Conservation (phyloP, 176 grass and related monocot species). For the Otatea glauca region DNA sequence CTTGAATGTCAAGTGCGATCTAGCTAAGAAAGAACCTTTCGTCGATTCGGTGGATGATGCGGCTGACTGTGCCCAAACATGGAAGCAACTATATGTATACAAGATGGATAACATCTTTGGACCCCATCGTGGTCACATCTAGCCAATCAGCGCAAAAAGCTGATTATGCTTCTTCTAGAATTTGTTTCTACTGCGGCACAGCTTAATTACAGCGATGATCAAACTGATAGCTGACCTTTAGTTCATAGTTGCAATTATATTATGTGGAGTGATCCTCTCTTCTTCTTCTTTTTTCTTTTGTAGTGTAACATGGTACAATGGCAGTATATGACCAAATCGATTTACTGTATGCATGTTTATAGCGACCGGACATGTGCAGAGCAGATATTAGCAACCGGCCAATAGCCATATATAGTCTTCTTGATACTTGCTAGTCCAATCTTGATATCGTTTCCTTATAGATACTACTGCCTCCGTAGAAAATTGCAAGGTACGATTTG, state of each 20-base stretch:
- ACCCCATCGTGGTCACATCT: constrained; percentile 23
- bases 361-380: background rate
- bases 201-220: constrained; percentile 14
- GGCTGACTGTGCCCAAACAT: constrained; percentile 22
- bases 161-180: constrained; percentile 17
- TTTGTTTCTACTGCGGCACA: constrained; percentile 1
- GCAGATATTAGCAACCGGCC: background rate
- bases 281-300: background rate
- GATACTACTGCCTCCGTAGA: too few species aligned
- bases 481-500: too few species aligned
- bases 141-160: constrained; percentile 15
- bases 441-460: too few species aligned
- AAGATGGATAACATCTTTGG: background rate
- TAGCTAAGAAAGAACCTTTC: background rate
- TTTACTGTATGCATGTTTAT: background rate
- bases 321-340: background rate
- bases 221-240: background rate
- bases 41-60: background rate
- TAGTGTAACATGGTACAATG: background rate
- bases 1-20: constrained; percentile 27
- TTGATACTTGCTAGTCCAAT: background rate
- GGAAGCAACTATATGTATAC: background rate
- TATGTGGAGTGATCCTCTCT: background rate
- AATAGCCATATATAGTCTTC: background rate
- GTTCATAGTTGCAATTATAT: background rate